These are phyloP conservation scores for Rachicladosporium sp. DNA, from an alignment of 2,329 filamentous ascomycete genomes.

Conservation along the genomic window DNA sequence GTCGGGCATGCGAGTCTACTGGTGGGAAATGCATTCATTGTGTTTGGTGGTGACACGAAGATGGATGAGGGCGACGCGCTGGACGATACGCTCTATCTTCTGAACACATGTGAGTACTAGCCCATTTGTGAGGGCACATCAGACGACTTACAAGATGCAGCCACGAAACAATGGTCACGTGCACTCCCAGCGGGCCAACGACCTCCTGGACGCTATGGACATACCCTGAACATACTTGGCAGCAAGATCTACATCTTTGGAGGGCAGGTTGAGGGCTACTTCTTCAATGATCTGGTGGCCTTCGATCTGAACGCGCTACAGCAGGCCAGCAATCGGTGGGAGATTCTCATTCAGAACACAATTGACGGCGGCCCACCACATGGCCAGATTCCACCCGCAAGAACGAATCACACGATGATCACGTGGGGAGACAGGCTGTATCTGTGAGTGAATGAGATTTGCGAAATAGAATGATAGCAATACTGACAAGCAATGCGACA, in stretches of 20 bases:
- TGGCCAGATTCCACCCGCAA: constrained; percentile 65
- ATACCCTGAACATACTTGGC: constrained; percentile 89
- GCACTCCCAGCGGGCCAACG: constrained; percentile 76
- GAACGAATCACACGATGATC: constrained; percentile 89
- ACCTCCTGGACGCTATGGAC: constrained; percentile 84
- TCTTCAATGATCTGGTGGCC: constrained; percentile 92
- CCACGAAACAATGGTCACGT: constrained; percentile 94
- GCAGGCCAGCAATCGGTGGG: constrained; percentile 84
- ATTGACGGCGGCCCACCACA: constrained; percentile 48
- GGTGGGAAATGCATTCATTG: constrained; percentile 96
- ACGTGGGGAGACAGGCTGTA: constrained; percentile 90
- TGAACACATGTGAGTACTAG: constrained; percentile 76
- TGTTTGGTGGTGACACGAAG: constrained; percentile 97
- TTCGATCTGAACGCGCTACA: constrained; percentile 95
- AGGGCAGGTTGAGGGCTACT: constrained; percentile 91
- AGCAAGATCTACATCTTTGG: constrained; percentile 98
- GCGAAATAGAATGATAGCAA: not conserved
- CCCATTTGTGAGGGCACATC: too few species aligned
- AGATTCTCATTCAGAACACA: constrained; percentile 70
- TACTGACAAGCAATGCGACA: not conserved
- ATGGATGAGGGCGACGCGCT: constrained; percentile 82
- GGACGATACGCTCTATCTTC: constrained; percentile 88
- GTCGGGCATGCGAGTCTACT: constrained; percentile 89
- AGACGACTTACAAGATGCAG: constrained; percentile 38
- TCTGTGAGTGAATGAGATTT: constrained; percentile 40